These are phyloP conservation scores for Neofusicoccum umdonicola DNA, from an alignment of 2,329 filamentous ascomycete species.

Conservation along the genomic window DNA sequence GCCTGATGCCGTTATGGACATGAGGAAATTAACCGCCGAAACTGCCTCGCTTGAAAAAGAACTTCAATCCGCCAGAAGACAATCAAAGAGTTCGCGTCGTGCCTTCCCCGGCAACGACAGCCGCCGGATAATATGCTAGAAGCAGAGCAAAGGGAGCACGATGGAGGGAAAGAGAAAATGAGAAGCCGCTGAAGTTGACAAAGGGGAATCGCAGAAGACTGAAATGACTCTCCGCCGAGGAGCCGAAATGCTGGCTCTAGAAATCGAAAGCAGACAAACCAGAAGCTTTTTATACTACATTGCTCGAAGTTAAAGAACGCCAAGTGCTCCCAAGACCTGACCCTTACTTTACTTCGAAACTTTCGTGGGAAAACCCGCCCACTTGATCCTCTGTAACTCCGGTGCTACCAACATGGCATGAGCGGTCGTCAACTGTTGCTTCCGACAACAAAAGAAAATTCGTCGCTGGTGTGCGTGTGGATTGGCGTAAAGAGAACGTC, in stretches of 20 bases:
- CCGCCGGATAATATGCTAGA: not conserved
- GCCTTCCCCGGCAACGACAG: not conserved
- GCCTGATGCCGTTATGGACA: not conserved
- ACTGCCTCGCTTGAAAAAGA: not conserved
- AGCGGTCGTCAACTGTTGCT: constrained; percentile 12
- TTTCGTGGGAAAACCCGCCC: constrained; percentile 2
- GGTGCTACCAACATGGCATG: constrained; percentile 13
- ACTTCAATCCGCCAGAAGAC: not conserved
- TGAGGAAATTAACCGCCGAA: not conserved
- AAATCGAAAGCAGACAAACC: constrained; percentile 6
- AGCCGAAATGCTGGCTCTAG: constrained; percentile 14
- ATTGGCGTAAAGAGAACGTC: constrained; percentile 8
- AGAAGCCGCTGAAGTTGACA: not conserved
- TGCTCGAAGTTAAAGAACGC: constrained; percentile 10
- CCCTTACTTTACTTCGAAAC: constrained; percentile 2
- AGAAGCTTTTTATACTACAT: constrained; percentile 18
- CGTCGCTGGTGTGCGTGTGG: constrained; percentile 3
- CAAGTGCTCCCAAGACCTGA: constrained; percentile 12
- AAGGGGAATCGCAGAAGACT: constrained; percentile 15
- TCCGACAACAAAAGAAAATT: constrained; percentile 15
- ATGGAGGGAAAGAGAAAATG: not conserved
- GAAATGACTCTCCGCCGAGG: constrained; percentile 9
- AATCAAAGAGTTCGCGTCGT: not conserved
- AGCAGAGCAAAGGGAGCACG: not conserved
- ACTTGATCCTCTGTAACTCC: constrained; percentile 15